Evolutionary conservation across 1,284 basidiomycete genomes (phyloP), one percentile per base, ranked within the genome.

Genomic region (Puccinia horiana): DNA sequence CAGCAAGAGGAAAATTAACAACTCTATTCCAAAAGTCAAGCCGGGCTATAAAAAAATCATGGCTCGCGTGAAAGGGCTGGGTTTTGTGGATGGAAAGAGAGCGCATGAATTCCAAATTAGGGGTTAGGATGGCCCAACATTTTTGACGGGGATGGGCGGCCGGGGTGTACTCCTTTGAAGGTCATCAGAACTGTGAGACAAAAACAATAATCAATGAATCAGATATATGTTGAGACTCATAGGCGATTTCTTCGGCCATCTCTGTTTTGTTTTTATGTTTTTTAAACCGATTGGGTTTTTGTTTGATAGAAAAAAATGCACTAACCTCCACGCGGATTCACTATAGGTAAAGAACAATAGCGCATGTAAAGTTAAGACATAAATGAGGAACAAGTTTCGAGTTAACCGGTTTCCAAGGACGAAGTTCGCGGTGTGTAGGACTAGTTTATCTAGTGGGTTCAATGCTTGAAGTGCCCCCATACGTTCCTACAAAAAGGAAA

Each of bases 391-490:
- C 40, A 92, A 90, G 32, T 92, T 91, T 16, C 88, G 85, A 73
- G 87, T 85, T n/a, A 87, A 82, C 6, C 95, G 92, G 86, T 95
- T 95, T 54, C 94, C 93, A 26, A 98, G 90, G 73, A 99, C 92
- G 23, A 92, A 90, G 29, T 93, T 91, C 0, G 96, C 96, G 18
- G 98, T 88, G 23, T 91, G 90, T 80, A 98, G 92, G 0, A 97
- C 92, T 20, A 93, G 92, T 37, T 95, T 91, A 86, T 99, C 96
- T 11, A 98, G 89, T 0, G 94, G 94, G 86, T 98, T 97, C 44
- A 99, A 90, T 52, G 92, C 93, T 84, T 95, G 92, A 83, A 96
- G 93, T 0, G 94, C 96, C 65, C 95, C 90, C 47, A 93, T 92
- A 56, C 95, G 95, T 89, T 99, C 96, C 94, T 96, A 37, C 20